Percentiles rank a stretch among this genome's conserved stretches.
Evolutionary conservation across 208 protist genomes (phyloP).

Genomic region (Leishmania turanica): DNA sequence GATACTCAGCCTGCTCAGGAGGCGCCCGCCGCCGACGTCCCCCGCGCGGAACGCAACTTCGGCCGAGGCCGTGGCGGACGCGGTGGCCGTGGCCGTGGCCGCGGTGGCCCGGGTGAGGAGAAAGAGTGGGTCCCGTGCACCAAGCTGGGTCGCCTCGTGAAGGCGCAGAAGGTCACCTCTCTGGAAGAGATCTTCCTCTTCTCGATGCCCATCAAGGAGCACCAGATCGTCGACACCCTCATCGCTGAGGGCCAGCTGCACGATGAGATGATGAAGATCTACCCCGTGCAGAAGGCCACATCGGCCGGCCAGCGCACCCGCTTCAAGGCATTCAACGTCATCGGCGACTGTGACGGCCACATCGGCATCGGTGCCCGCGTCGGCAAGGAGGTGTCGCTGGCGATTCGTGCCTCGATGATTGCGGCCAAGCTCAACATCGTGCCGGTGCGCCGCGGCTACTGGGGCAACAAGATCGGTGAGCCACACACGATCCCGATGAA

Average conservation of each 20-base stretch:
- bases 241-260: constrained; percentile 82
- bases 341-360: constrained; percentile 98
- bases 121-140: constrained; percentile 98
- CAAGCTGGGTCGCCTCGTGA: constrained; percentile 99
- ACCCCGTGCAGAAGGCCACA: constrained; percentile 99
- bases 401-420: constrained; percentile 98
- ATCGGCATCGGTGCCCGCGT: constrained; percentile 99
- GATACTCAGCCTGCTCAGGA: constrained; percentile 30
- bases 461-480: constrained; percentile 99
- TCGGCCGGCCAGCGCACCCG: constrained; percentile 99
- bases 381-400: constrained; percentile 99
- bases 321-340: constrained; percentile 99
- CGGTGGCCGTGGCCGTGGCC: constrained; percentile 16
- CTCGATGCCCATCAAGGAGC: constrained; percentile 99
- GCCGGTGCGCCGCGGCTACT: constrained; percentile 99
- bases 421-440: constrained; percentile 98
- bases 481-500: constrained; percentile 99
- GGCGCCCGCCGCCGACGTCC: constrained; percentile 6
- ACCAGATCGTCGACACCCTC: constrained; percentile 99
- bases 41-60: constrained; percentile 17
- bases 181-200: constrained; percentile 99
- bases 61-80: constrained; percentile 7
- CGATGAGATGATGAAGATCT: constrained; percentile 99
- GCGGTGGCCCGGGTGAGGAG: constrained; percentile 70
- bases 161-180: constrained; percentile 96